Base-by-base conservation (phyloP, 805 yeast genomes). In the Debaryomyces hansenii region DNA sequence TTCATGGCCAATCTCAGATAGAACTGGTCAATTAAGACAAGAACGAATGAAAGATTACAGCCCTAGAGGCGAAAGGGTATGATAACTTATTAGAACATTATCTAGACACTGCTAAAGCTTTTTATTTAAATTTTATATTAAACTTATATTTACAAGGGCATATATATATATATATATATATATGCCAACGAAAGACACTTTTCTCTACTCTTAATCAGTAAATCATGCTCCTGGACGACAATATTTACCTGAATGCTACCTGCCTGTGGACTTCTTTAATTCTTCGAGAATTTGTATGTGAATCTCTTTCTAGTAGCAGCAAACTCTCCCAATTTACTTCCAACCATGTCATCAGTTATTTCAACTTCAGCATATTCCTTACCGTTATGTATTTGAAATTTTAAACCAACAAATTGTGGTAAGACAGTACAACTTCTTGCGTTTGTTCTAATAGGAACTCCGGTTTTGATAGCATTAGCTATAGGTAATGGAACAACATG, bases 381-480 rank as follows among this genome's bases (percentile, higher is more conserved):
- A 24, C 99, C 99, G 68, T 94, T 94, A 70, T 94, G 99, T 31
- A 94, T 88, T 67, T 94, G 96, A 67, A 94, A 94, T 57, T 84
- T 86, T 46, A 94, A 74, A 4, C 99, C 99, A 29, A 94, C 96
- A 69, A 94, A 92, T 63, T 90, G 96, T 16, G 99, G 99, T 41
- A 94, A 72, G 45, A 94, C 88, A 15, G 98, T 94, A 62, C 98
- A 94, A 31, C 92, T 74, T 64, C 99, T 81, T 37, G 97, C 97
- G 58, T 90, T 89, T n/a, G 99, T 94, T 70, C 97, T 79, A 50
- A 94, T 88, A 3, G 98, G 96, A 1, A 88, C 79, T 15, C 87
- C 87, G 44, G 84, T 84, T 53, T 82, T 81, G 49, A 84, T 70
- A 28, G 98, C 97, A 55, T 89, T 85, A 33, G 85, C 85, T 36